Conservation (phyloP, 352 stramenopile species). For the Albugo candida region DNA sequence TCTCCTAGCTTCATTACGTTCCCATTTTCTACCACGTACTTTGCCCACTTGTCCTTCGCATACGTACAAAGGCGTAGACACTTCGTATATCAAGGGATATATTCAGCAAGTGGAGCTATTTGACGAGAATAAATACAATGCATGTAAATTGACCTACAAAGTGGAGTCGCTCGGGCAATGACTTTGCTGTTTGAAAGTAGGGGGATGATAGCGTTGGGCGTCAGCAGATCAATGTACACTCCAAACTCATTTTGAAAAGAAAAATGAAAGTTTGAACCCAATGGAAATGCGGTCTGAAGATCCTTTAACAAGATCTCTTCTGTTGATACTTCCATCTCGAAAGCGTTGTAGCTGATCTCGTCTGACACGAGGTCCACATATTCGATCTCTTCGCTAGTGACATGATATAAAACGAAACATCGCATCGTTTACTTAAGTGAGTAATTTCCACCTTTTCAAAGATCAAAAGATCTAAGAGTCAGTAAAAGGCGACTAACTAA, state of each 20-base stretch:
- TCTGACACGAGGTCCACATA: no score
- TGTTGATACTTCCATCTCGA: conserved; percentile 14
- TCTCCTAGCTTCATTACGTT: conserved; percentile 4
- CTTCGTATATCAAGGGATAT: no score
- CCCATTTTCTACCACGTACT: background rate
- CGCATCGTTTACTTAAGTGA: no score
- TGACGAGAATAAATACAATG: no score
- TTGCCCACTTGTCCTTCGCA: no score
- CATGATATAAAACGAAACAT: no score
- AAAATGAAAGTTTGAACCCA: conserved; percentile 50
- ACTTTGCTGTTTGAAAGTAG: conserved; percentile 46
- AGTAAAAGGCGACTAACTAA: no score
- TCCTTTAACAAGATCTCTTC: conserved; percentile 22
- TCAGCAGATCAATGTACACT: conserved; percentile 47
- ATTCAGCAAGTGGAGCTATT: no score
- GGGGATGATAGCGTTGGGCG: conserved; percentile 34
- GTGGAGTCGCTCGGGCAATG: conserved; percentile 33
- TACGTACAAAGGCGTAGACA: no score
- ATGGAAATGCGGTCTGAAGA: conserved; percentile 46
- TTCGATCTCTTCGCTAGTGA: no score
- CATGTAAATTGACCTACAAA: conserved; percentile 9
- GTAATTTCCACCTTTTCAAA: no score
- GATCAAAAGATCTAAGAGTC: no score
- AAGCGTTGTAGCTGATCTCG: conserved; percentile 41
- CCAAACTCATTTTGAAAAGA: conserved; percentile 51